Base-by-base conservation (phyloP, 23 red algal genomes). In the Chondrus crispus region DNA sequence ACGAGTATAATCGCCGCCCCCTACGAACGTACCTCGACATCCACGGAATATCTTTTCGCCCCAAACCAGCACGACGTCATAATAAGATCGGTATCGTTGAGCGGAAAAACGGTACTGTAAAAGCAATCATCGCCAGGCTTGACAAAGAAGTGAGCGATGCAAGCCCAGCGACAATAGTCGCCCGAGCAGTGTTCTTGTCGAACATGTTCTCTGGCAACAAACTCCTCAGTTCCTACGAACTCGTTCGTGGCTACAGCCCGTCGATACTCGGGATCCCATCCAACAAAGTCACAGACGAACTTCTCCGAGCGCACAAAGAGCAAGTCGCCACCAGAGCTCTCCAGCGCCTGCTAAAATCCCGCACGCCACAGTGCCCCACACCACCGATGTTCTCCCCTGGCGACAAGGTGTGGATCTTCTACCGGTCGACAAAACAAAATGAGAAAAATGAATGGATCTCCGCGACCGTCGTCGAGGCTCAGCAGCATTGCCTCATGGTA, bases 71-170 rank as follows among this genome's bases (percentile, higher is more conserved):
- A 36, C 36, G 38, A 47, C 6, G 68, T 11, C 83, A 87, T 74
- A 87, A 87, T 26, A 87, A 87, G 46, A 87, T 63, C 24, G 83
- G 83, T 7, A 87, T 68, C 16, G 83, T 87, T 20, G 83, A 87
- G 47, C 54, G 83, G 35, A 87, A 87, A 36, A 71, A 71, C 43
- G 24, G 63, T 12, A 68, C 62, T 20, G 62, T 87, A 22, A 87
- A 87, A 70, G 37, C 20, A 13, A 54, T 68, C 24, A 52, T 74
- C 16, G 58, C 50, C 62, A 46, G 40, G 62, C 58, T 87, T 44
- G 50, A 72, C 7, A 13, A 45, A 33, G 83, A 87, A 64, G 24
- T 64, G 35, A 30, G 24, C 24, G 26, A 24, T 37, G 33, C 28
- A 24, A 46, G 7, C n/a, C 71, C 71, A 26, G n/a, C 28, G 43